phyloP scores from a whole-genome alignment of 2,329 filamentous ascomycete genomes.

The Thielaviopsis populi region DNA sequence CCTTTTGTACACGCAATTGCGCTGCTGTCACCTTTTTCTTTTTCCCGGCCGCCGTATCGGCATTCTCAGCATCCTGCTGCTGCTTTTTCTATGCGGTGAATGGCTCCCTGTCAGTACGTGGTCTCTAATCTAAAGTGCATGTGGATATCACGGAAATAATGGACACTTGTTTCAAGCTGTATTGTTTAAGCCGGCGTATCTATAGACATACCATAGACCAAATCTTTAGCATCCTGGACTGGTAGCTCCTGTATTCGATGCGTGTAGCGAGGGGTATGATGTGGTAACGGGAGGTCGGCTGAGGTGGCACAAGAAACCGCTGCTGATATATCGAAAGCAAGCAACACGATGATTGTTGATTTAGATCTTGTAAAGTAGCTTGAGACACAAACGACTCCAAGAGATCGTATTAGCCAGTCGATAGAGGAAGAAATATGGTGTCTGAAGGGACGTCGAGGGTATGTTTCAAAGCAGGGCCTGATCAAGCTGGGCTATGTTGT shows the following conservation, averaged over 20 bases:
- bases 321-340: background rate
- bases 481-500: no score
- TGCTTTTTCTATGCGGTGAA: conserved; percentile 63
- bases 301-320: background rate
- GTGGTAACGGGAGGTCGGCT: background rate
- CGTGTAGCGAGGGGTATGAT: background rate
- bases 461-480: no score
- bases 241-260: background rate
- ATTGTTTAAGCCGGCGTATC: conserved; percentile 18
- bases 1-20: conserved; percentile 90
- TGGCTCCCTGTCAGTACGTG: background rate
- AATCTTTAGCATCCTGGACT: conserved; percentile 74
- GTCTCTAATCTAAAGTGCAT: background rate
- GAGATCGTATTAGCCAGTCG: no score
- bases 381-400: no score
- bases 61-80: conserved; percentile 86
- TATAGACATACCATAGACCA: conserved; percentile 74
- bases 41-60: conserved; percentile 57
- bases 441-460: no score
- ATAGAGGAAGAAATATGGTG: no score
- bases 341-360: background rate
- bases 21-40: conserved; percentile 99
- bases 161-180: conserved; percentile 17
- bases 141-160: background rate
- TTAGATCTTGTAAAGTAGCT: background rate